These are phyloP conservation scores for Penicillium argentinense DNA, from an alignment of 495 filamentous ascomycete genomes.

Conservation along the genomic window DNA sequence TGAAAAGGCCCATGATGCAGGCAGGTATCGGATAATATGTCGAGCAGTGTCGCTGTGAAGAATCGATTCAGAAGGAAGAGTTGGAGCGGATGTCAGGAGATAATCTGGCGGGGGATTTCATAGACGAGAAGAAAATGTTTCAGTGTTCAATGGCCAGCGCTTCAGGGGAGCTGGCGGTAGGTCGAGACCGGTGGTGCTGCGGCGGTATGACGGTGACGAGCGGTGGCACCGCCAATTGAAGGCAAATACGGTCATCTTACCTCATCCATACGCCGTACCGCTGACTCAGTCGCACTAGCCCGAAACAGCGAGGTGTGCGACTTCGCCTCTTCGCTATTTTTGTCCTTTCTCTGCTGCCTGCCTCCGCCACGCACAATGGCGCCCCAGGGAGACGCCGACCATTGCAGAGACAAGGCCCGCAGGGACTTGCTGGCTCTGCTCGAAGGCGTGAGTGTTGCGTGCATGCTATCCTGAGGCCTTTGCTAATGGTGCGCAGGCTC, in stretches of 20 bases:
- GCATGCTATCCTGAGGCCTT: conserved; percentile 10
- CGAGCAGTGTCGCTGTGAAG: too few species aligned
- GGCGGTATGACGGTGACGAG: background rate
- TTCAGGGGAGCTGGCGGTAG: conserved; percentile 29
- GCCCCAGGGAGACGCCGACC: conserved; percentile 75
- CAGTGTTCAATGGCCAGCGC: conserved; percentile 16
- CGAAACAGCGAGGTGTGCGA: conserved; percentile 1
- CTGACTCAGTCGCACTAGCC: conserved; percentile 22
- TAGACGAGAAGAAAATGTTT: conserved; percentile 11
- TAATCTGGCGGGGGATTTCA: conserved; percentile 10
- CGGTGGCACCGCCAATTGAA: background rate
- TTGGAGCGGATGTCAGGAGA: conserved; percentile 8
- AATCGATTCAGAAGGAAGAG: background rate
- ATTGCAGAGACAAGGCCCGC: conserved; percentile 78
- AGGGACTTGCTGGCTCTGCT: conserved; percentile 84
- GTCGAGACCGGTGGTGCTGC: conserved; percentile 13
- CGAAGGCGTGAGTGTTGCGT: conserved; percentile 78
- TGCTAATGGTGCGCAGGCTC: conserved; percentile 61
- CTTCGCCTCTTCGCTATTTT: conserved; percentile 23
- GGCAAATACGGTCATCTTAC: background rate
- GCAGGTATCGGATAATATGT: conserved; percentile 1
- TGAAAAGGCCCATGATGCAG: conserved; percentile 59
- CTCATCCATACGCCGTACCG: background rate
- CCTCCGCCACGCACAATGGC: conserved; percentile 45
- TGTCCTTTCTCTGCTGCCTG: conserved; percentile 21